A percentile compares a stretch with the other conserved stretches of the same genome.
Evolutionary conservation across 805 yeast genomes (phyloP).

Genomic region (Saccharomycopsis sp.): DNA sequence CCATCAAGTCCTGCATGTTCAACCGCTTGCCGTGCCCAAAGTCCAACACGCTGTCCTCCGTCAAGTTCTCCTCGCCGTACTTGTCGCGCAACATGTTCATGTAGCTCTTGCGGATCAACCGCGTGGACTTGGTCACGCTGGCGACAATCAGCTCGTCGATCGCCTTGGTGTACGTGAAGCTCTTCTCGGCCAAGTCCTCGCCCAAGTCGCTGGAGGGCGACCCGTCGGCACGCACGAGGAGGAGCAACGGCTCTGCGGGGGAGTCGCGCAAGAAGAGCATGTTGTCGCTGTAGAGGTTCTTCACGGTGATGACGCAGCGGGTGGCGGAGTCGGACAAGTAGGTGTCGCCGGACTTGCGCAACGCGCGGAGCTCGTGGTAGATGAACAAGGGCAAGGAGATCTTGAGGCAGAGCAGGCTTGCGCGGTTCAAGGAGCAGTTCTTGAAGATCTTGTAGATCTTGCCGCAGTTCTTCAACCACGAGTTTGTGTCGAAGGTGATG

Average conservation of each 20-base stretch:
- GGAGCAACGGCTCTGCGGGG: slow-evolving; percentile 8
- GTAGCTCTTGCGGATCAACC: slow-evolving; percentile 10
- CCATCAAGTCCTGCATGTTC: slow-evolving; percentile 31
- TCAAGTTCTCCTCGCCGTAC: slow-evolving; percentile 7
- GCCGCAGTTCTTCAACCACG: slow-evolving; percentile 79
- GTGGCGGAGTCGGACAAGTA: slow-evolving; percentile 76
- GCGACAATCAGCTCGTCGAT: slow-evolving; percentile 18
- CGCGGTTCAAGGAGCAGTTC: slow-evolving; percentile 41
- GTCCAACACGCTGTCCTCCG: slow-evolving; percentile 7
- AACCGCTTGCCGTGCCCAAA: slow-evolving; percentile 27
- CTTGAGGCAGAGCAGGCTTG: slow-evolving; percentile 9
- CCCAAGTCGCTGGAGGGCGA: slow-evolving; percentile 6
- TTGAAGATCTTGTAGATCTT: slow-evolving; percentile 62
- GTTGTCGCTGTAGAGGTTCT: slow-evolving; percentile 52
- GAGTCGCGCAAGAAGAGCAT: slow-evolving; percentile 11
- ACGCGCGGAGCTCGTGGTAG: slow-evolving; percentile 67
- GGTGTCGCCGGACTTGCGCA: slow-evolving; percentile 64
- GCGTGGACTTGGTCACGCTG: slow-evolving; percentile 15
- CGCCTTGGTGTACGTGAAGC: slow-evolving; percentile 10
- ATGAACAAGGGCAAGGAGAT: slow-evolving; percentile 51
- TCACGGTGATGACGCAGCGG: slow-evolving; percentile 64
- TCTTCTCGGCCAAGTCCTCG: slow-evolving; percentile 13
- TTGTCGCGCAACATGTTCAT: slow-evolving; percentile 9
- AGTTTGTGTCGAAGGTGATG: slow-evolving; percentile 67
- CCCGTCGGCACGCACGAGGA: slow-evolving; percentile 19